Percentiles rank a stretch among this genome's conserved stretches.
Evolutionary conservation across 2,329 filamentous ascomycete genomes (phyloP).

Genomic region (Colletotrichum sp.): DNA sequence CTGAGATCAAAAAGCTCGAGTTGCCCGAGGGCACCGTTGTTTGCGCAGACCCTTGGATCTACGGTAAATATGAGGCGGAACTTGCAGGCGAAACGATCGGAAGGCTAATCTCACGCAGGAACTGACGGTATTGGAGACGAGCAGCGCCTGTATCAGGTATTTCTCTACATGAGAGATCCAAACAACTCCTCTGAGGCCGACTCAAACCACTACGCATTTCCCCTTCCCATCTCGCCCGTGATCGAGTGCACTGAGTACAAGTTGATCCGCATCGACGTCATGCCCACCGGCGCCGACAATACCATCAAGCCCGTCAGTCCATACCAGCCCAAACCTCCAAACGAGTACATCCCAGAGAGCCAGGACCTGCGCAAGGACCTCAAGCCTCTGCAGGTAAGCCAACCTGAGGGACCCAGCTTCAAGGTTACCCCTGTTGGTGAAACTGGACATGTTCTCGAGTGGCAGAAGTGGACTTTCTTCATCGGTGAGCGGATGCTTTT

Average conservation of each 20-base stretch:
- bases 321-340: slow-evolving; percentile 58
- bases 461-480: slow-evolving; percentile 58
- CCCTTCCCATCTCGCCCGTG: slow-evolving; percentile 71
- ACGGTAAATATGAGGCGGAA: background rate
- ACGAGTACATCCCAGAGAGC: slow-evolving; percentile 71
- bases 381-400: slow-evolving; percentile 67
- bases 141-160: slow-evolving; percentile 12
- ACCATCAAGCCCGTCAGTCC: slow-evolving; percentile 59
- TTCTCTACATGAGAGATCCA: slow-evolving; percentile 58
- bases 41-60: slow-evolving; percentile 50
- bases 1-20: slow-evolving; percentile 65
- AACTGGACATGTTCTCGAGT: slow-evolving; percentile 15
- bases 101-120: background rate
- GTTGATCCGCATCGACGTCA: slow-evolving; percentile 71
- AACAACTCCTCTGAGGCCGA: slow-evolving; percentile 64
- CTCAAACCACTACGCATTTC: slow-evolving; percentile 72
- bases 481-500: slow-evolving; percentile 34
- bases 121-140: slow-evolving; percentile 16
- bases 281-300: slow-evolving; percentile 71
- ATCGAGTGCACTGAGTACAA: slow-evolving; percentile 67
- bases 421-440: slow-evolving; percentile 14
- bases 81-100: background rate
- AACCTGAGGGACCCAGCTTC: slow-evolving; percentile 67
- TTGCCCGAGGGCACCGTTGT: slow-evolving; percentile 64
- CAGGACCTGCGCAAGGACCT: slow-evolving; percentile 62